phyloP scores from a whole-genome alignment of 352 stramenopile species.

The Phytophthora tubulina region DNA sequence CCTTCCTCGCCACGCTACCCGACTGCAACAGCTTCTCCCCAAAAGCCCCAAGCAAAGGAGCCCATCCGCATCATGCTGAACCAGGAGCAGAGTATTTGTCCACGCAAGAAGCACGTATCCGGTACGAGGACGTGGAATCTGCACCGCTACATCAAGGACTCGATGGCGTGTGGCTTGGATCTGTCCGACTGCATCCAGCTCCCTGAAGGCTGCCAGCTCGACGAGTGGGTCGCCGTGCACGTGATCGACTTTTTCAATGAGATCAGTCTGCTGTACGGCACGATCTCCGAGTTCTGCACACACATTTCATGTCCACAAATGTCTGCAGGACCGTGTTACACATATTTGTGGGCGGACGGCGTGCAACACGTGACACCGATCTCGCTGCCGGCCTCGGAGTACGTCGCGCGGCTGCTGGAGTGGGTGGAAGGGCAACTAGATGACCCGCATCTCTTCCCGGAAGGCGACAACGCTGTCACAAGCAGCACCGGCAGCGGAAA shows the following conservation, averaged over 20 bases:
- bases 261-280: conserved; percentile 91
- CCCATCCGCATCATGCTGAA: conserved; percentile 50
- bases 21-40: conserved; percentile 18
- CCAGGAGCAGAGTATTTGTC: conserved; percentile 64
- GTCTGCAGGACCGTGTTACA: conserved; percentile 85
- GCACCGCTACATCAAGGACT: conserved; percentile 78
- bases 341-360: conserved; percentile 89
- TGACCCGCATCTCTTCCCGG: conserved; percentile 70
- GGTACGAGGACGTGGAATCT: conserved; percentile 75
- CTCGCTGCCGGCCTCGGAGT: conserved; percentile 78
- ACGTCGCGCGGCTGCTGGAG: conserved; percentile 86
- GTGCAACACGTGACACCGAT: conserved; percentile 57
- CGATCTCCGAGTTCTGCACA: conserved; percentile 88
- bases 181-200: conserved; percentile 71
- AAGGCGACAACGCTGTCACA: conserved; percentile 21
- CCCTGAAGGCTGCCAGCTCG: conserved; percentile 63
- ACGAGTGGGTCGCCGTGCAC: conserved; percentile 83
- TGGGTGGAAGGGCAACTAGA: conserved; percentile 92
- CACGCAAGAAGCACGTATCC: conserved; percentile 63
- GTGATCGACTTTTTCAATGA: conserved; percentile 95
- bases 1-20: conserved; percentile 32
- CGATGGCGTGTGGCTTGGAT: conserved; percentile 65
- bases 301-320: conserved; percentile 71
- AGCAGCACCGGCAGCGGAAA: conserved; percentile 19
- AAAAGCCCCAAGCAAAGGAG: conserved; percentile 19